phyloP scores from a whole-genome alignment of 1,284 basidiomycete genomes.

The Leucocoprinus gongylophorus region DNA sequence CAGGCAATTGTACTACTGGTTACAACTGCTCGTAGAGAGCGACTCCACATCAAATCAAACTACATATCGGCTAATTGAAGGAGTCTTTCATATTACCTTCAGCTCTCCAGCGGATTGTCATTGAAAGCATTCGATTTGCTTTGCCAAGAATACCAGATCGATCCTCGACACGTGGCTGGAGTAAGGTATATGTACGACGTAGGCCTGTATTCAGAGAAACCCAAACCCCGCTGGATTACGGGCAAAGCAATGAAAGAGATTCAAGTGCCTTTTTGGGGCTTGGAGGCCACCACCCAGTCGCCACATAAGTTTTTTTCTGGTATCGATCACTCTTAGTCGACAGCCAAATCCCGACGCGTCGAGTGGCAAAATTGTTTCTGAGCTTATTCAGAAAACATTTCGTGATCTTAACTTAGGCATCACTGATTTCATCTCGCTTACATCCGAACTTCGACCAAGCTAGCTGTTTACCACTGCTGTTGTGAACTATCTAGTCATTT shows the following conservation, averaged over 20 bases:
- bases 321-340: neutral
- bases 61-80: no score
- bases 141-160: neutral
- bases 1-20: neutral
- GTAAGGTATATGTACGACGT: neutral
- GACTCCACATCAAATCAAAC: neutral
- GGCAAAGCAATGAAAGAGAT: neutral
- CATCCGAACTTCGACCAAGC: neutral
- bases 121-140: neutral
- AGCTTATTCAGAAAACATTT: constrained; percentile 4
- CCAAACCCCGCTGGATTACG: neutral
- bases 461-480: neutral
- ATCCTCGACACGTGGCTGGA: neutral
- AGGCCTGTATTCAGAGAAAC: neutral
- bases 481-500: neutral
- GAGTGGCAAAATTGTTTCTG: neutral
- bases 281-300: neutral
- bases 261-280: neutral
- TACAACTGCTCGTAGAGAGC: neutral
- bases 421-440: constrained; percentile 6
- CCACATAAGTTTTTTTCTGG: neutral
- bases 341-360: neutral
- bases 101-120: neutral
- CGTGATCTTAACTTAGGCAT: neutral
- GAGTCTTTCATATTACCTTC: neutral